A percentile compares a stretch with the other conserved stretches of the same genome.
These are phyloP conservation scores for Hygrocybe punicea DNA, from an alignment of 768 basidiomycete species.

Conservation along the genomic window DNA sequence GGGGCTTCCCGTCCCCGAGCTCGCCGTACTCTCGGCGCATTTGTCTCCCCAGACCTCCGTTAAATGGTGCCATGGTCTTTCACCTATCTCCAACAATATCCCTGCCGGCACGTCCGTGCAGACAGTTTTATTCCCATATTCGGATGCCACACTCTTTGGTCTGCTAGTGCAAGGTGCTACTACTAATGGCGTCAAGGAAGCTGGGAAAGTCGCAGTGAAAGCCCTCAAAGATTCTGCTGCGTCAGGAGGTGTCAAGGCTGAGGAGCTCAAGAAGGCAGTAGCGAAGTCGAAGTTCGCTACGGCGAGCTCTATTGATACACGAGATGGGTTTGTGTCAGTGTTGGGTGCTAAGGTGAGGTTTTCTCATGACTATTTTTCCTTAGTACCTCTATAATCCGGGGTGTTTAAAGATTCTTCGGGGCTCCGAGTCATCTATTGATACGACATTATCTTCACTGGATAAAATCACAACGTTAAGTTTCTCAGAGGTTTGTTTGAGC, in stretches of 20 bases:
- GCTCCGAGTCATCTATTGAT: slow-evolving; percentile 53
- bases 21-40: slow-evolving; percentile 76
- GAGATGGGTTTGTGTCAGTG: slow-evolving; percentile 60
- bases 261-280: slow-evolving; percentile 76
- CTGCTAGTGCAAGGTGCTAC: slow-evolving; percentile 72
- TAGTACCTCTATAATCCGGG: slow-evolving; percentile 43
- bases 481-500: slow-evolving; percentile 60
- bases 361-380: neutral
- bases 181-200: slow-evolving; percentile 59
- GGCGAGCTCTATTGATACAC: slow-evolving; percentile 64
- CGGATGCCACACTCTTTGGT: slow-evolving; percentile 87
- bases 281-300: slow-evolving; percentile 86
- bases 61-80: slow-evolving; percentile 81
- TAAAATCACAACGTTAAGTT: slow-evolving; percentile 57
- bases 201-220: slow-evolving; percentile 63
- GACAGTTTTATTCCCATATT: slow-evolving; percentile 81
- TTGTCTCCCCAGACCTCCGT: slow-evolving; percentile 75
- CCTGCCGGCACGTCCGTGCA: slow-evolving; percentile 63
- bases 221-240: slow-evolving; percentile 63
- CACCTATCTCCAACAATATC: slow-evolving; percentile 60
- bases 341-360: slow-evolving; percentile 61
- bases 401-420: slow-evolving; percentile 52
- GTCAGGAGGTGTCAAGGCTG: slow-evolving; percentile 55
- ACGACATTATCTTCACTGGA: slow-evolving; percentile 66
- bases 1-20: slow-evolving; percentile 59